A percentile compares a stretch with the other conserved stretches of the same genome.
phyloP scores from a whole-genome alignment of 192 early-diverging fungal species.

The Glomus cerebriforme region DNA sequence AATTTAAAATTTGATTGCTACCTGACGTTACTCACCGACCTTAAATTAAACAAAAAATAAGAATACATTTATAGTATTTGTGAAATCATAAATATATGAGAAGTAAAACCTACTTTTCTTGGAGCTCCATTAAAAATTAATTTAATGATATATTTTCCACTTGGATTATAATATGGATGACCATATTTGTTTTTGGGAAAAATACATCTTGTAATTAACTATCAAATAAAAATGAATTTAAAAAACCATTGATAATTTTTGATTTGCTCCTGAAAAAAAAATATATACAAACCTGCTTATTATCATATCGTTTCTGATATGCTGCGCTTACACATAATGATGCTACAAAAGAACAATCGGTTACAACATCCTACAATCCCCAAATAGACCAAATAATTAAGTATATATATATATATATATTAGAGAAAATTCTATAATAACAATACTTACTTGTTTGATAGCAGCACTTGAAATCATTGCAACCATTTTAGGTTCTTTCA shows the following conservation, averaged over 20 bases:
- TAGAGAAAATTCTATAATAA: not conserved
- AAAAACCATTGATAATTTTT: not conserved
- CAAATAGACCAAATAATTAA: not conserved
- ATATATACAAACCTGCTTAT: constrained; percentile 58
- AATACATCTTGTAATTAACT: constrained; percentile 84
- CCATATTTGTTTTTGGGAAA: constrained; percentile 79
- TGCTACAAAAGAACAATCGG: constrained; percentile 95
- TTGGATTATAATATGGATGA: constrained; percentile 78
- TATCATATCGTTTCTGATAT: constrained; percentile 67
- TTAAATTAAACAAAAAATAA: constrained; percentile 23
- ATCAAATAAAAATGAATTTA: not conserved
- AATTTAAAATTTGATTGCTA: not conserved
- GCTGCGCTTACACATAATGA: constrained; percentile 83
- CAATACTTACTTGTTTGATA: constrained; percentile 55
- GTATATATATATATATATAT: not conserved
- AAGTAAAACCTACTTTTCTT: constrained; percentile 71
- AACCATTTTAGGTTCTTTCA: constrained; percentile 70
- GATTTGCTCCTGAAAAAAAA: not conserved
- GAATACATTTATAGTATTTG: too few species aligned
- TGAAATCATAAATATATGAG: not conserved
- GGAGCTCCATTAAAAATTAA: constrained; percentile 84
- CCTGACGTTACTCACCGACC: constrained; percentile 28
- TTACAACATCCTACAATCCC: constrained; percentile 70
- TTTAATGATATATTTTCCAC: constrained; percentile 88
- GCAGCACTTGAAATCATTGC: constrained; percentile 63